Percentiles rank a stretch among this genome's conserved stretches.
Evolutionary conservation across 2,329 filamentous ascomycete genomes (phyloP).

Genomic region (Parastagonospora nodorum): DNA sequence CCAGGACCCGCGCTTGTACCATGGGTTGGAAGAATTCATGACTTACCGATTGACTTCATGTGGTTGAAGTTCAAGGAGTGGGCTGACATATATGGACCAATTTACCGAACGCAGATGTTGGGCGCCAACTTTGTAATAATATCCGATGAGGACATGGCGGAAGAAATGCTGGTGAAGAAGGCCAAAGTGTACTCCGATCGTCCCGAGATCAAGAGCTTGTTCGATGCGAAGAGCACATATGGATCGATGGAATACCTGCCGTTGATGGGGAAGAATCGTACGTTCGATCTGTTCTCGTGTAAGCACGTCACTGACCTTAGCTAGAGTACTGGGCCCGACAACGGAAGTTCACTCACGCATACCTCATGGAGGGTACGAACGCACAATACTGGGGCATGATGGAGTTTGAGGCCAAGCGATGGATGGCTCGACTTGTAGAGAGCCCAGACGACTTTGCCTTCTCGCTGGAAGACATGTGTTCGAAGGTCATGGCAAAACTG

Average conservation of each 20-base stretch:
- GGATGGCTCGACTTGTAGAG: constrained; percentile 55
- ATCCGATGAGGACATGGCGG: constrained; percentile 58
- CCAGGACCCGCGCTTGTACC: constrained; percentile 50
- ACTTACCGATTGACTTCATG: constrained; percentile 45
- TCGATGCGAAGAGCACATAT: constrained; percentile 60
- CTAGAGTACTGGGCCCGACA: constrained; percentile 61
- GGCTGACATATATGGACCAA: constrained; percentile 41
- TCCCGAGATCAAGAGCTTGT: constrained; percentile 56
- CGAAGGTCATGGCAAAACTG: constrained; percentile 61
- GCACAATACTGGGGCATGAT: constrained; percentile 54
- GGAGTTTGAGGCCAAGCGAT: constrained; percentile 61
- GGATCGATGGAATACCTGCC: constrained; percentile 63
- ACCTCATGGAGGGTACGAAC: constrained; percentile 54
- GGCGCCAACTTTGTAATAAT: constrained; percentile 55
- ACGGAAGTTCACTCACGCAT: constrained; percentile 58
- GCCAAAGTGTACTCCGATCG: constrained; percentile 60
- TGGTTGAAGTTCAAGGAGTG: constrained; percentile 59
- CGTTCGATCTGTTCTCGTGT: constrained; percentile 18
- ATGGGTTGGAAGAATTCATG: constrained; percentile 44
- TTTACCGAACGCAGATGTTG: constrained; percentile 45
- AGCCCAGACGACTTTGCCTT: constrained; percentile 58
- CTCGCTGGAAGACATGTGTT: constrained; percentile 61
- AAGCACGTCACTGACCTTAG: constrained; percentile 12
- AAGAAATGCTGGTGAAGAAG: constrained; percentile 59
- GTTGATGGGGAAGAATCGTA: constrained; percentile 62